Evolutionary conservation across 352 stramenopile genomes (phyloP).

Genomic region (Phytopythium mirpurense): DNA sequence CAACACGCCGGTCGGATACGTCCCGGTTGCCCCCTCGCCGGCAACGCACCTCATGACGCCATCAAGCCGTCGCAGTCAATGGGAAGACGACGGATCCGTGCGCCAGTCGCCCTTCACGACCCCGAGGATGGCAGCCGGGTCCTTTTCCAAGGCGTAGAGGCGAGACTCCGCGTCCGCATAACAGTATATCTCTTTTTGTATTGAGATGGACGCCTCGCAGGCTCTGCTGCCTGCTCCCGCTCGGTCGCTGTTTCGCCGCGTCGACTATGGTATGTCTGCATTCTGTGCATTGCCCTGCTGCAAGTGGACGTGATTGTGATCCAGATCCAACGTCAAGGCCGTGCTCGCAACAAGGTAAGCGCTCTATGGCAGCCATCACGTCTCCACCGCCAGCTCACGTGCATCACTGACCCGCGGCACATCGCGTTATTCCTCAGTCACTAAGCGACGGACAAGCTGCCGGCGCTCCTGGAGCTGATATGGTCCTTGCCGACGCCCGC

Average conservation of each 20-base stretch:
- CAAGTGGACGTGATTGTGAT: neutral
- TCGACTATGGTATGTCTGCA: neutral
- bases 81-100: slow-evolving; percentile 19
- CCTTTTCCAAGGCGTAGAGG: slow-evolving; percentile 28
- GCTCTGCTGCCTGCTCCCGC: neutral
- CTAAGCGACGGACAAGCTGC: neutral
- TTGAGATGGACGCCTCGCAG: slow-evolving; percentile 11
- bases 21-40: slow-evolving; percentile 23
- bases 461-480: neutral
- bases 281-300: neutral
- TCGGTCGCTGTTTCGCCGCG: neutral
- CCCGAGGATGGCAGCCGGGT: slow-evolving; percentile 19
- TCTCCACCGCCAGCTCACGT: no score
- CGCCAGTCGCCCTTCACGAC: slow-evolving; percentile 17
- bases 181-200: no score
- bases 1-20: slow-evolving; percentile 29
- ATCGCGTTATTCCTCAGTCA: no score
- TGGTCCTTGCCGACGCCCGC: no score
- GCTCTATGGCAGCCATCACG: no score
- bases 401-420: no score
- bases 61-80: slow-evolving; percentile 24
- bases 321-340: neutral
- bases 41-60: slow-evolving; percentile 30
- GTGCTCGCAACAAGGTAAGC: no score
- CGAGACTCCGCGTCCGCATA: no score